Base-by-base conservation (phyloP, 495 filamentous ascomycete species). In the Neurospora terricola region DNA sequence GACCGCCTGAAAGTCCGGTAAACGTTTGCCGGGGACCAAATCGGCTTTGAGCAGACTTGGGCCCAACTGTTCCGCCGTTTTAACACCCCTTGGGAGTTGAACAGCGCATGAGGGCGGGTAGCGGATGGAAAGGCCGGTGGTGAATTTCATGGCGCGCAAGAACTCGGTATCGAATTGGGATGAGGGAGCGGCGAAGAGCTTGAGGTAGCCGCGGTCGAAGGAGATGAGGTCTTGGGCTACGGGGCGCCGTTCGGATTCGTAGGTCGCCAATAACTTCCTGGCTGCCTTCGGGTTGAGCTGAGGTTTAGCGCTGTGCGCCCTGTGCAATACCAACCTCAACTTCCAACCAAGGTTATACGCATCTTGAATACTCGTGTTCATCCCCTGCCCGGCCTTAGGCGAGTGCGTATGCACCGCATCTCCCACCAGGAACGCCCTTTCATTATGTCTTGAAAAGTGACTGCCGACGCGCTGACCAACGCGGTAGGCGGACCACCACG, bases 271-370 rank as follows among this genome's bases (percentile, higher is more conserved):
- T 27, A 94, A 83, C 1, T 83, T 81, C 2, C 70, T 45, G 81
- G 84, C 37, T 86, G 82, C 0, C 84, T 77, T 54, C 9, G 18
- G 21, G 5, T 71, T 21, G 83, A 87, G 36, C 87, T 87, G 70
- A 0, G 45, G 11, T 12, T 27, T 54, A 5, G 2, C 10, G 9
- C 3, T n/a, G 1, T 27, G 45, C 88, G 2, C 10, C 21, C 3
- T n/a, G 1, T 27, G 45, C 88, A 81, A 37, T 3, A 91, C 90
- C 40, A 87, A 80, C 1, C 87, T 85, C 30, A 94, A 82, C 79
- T 94, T 94, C 91, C 91, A 93, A 37, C 89, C 91, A 1, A 93
- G 86, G 72, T 93, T 93, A 78, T 89, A 92, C 0, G 90, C 85
- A 75, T 91, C 89, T 77, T 90, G 87, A 81, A 91, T 88, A 14